Evolutionary conservation across 257 asterid species (phyloP).

Genomic region (Ligustrum vulgare): DNA sequence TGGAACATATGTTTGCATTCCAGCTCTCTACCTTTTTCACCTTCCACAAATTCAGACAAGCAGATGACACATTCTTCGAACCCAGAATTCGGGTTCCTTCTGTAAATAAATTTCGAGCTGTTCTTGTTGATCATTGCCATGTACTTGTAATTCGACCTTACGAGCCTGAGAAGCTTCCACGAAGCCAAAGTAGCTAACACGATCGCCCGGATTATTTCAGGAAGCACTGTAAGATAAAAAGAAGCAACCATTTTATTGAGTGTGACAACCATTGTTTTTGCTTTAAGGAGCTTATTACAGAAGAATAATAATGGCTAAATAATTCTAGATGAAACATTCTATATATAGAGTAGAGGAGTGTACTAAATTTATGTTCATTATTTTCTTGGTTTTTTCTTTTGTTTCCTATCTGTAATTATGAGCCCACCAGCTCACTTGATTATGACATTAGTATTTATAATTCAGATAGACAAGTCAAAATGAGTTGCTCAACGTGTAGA

Average conservation of each 20-base stretch:
- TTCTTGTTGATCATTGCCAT: conserved; percentile 35
- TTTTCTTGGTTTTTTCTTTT: not conserved
- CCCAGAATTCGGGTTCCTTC: conserved; percentile 5
- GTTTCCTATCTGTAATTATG: not conserved
- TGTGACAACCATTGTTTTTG: conserved; percentile 32
- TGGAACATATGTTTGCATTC: conserved; percentile 51
- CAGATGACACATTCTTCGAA: conserved; percentile 51
- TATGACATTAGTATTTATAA: conserved; percentile 4
- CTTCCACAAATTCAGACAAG: conserved; percentile 38
- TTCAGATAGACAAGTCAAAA: not conserved
- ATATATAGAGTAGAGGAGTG: not conserved
- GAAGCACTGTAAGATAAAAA: conserved; percentile 35
- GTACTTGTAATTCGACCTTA: conserved; percentile 29
- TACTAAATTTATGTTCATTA: not conserved
- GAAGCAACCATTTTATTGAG: conserved; percentile 20
- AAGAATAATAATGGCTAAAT: not conserved
- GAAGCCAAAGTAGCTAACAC: conserved; percentile 25
- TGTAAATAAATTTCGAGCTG: conserved; percentile 36
- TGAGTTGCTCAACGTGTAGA: not conserved
- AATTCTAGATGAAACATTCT: not conserved
- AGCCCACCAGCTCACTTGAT: conserved; percentile 27
- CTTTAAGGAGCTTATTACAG: not conserved
- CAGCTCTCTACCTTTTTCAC: conserved; percentile 44
- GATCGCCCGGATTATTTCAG: conserved; percentile 37
- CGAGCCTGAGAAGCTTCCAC: conserved; percentile 18